Conservation (phyloP, 1,284 basidiomycete species). For the Ceratobasidium sp. region DNA sequence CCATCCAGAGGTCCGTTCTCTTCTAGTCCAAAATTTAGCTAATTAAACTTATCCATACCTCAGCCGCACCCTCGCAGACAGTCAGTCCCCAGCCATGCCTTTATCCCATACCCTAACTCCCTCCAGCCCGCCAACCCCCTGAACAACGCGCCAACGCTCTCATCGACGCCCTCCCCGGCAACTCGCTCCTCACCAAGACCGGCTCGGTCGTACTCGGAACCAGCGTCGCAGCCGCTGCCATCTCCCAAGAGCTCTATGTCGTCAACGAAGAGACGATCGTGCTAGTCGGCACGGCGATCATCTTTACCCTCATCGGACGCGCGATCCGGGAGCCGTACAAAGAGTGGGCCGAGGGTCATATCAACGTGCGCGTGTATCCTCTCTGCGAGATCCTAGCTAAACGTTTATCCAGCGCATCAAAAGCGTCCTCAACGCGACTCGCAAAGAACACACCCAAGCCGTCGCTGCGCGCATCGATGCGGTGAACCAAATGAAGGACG, state of each 20-base stretch:
- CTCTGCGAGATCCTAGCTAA: background rate
- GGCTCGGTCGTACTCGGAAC: slow-evolving; percentile 93
- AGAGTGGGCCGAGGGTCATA: slow-evolving; percentile 92
- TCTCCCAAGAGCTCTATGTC: slow-evolving; percentile 98
- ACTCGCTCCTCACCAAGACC: slow-evolving; percentile 94
- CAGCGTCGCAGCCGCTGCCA: slow-evolving; percentile 90
- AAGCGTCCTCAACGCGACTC: slow-evolving; percentile 84
- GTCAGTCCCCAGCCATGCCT: slow-evolving; percentile 53
- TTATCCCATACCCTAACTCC: slow-evolving; percentile 25
- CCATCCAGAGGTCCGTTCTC: slow-evolving; percentile 50
- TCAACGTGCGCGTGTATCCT: slow-evolving; percentile 62
- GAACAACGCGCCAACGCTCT: slow-evolving; percentile 91
- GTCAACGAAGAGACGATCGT: slow-evolving; percentile 95
- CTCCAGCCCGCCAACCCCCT: slow-evolving; percentile 65
- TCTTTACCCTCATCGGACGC: slow-evolving; percentile 89
- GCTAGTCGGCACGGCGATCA: slow-evolving; percentile 85
- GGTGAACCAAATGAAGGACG: slow-evolving; percentile 94
- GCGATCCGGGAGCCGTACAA: slow-evolving; percentile 87
- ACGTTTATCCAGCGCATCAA: slow-evolving; percentile 70
- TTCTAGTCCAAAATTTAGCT: background rate
- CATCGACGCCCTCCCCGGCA: slow-evolving; percentile 92
- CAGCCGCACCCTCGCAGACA: slow-evolving; percentile 54
- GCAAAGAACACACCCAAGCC: slow-evolving; percentile 91
- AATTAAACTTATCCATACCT: slow-evolving; percentile 39
- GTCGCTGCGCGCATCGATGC: slow-evolving; percentile 93